Evolutionary conservation across 257 asterid species (phyloP).

Genomic region (Primulina eburnea): DNA sequence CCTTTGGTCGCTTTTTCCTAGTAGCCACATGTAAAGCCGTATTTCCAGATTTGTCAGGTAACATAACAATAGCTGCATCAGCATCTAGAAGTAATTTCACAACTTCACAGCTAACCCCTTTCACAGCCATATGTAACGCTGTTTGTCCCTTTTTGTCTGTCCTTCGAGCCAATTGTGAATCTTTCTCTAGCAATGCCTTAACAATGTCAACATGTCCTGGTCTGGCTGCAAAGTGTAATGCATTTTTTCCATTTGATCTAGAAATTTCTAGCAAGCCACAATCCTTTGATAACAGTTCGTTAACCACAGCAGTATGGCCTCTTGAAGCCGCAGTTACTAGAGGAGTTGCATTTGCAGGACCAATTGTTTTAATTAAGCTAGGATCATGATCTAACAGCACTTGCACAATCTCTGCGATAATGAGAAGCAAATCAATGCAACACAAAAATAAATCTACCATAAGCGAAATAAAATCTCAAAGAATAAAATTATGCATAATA

Average conservation of each 20-base stretch:
- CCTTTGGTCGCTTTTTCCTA: slow-evolving; percentile 49
- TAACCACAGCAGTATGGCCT: slow-evolving; percentile 52
- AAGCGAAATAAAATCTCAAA: background rate
- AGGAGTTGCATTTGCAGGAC: slow-evolving; percentile 60
- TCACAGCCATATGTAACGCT: slow-evolving; percentile 58
- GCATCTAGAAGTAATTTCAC: slow-evolving; percentile 46
- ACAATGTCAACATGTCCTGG: slow-evolving; percentile 56
- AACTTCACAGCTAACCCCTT: slow-evolving; percentile 48
- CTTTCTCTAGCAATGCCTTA: slow-evolving; percentile 45
- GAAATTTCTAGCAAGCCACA: slow-evolving; percentile 47
- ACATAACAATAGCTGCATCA: slow-evolving; percentile 58
- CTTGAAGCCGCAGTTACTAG: slow-evolving; percentile 53
- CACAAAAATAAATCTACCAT: background rate
- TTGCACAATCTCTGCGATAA: slow-evolving; percentile 44
- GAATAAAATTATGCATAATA: background rate
- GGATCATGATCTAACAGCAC: slow-evolving; percentile 53
- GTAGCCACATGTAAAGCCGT: slow-evolving; percentile 58
- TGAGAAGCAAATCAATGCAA: slow-evolving; percentile 8
- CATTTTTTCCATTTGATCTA: slow-evolving; percentile 51
- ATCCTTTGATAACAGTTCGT: slow-evolving; percentile 50
- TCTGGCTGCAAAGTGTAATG: slow-evolving; percentile 53
- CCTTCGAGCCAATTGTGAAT: slow-evolving; percentile 49
- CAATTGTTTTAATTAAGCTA: slow-evolving; percentile 39
- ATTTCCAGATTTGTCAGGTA: slow-evolving; percentile 50
- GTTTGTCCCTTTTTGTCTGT: slow-evolving; percentile 58